phyloP scores from a whole-genome alignment of 805 yeast genomes.

The Metschnikowia matae region DNA sequence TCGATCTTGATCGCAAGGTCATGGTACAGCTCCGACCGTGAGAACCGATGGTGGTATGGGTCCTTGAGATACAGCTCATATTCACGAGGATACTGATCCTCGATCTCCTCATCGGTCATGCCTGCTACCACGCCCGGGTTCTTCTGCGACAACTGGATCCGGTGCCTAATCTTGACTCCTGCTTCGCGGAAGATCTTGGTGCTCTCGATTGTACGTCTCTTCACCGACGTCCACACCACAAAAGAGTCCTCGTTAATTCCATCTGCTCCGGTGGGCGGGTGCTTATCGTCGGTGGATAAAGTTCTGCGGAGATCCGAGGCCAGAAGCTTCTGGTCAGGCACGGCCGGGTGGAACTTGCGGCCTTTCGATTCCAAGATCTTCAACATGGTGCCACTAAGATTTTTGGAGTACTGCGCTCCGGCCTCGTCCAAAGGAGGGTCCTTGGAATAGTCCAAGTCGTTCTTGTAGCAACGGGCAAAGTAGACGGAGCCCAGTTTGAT shows the following conservation, averaged over 20 bases:
- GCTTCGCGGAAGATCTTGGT: conserved; percentile 61
- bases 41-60: conserved; percentile 90
- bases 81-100: conserved; percentile 61
- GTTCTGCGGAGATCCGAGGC: conserved; percentile 10
- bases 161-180: conserved; percentile 64
- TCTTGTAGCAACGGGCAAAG: conserved; percentile 75
- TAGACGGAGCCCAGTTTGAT: conserved; percentile 87
- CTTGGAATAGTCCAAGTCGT: conserved; percentile 55
- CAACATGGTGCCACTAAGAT: conserved; percentile 55
- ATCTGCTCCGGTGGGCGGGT: conserved; percentile 49
- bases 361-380: conserved; percentile 34
- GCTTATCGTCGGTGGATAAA: conserved; percentile 35
- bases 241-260: conserved; percentile 59
- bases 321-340: neutral
- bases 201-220: conserved; percentile 78
- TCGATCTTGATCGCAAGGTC: conserved; percentile 93
- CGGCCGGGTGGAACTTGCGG: conserved; percentile 14
- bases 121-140: conserved; percentile 87
- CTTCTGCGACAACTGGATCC: conserved; percentile 80
- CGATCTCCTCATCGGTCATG: conserved; percentile 56
- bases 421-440: conserved; percentile 81
- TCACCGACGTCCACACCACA: conserved; percentile 93
- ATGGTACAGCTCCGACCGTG: conserved; percentile 92
- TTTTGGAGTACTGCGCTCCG: conserved; percentile 65
- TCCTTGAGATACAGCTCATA: conserved; percentile 61